Conservation (phyloP, 192 early-diverging fungal species). For the Coemansia sp. region DNA sequence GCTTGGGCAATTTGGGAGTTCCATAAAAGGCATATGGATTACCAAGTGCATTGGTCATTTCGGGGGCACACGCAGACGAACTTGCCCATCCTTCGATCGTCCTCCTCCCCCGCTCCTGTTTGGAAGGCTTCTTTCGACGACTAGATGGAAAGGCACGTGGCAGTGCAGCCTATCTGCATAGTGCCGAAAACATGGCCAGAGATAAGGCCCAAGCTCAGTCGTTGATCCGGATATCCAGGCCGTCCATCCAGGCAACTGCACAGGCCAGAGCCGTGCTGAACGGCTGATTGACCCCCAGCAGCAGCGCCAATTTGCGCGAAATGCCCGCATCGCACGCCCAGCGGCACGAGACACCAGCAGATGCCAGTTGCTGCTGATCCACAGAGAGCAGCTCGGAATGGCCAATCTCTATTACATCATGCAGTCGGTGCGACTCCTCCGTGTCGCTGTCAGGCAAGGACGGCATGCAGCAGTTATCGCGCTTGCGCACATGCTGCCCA, state of each 20-base stretch:
- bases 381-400: too few relatives aligned
- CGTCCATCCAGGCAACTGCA: slow-evolving; percentile 50
- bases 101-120: too few relatives aligned
- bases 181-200: too few relatives aligned
- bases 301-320: not conserved
- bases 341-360: not conserved
- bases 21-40: too few relatives aligned
- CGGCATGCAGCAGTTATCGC: slow-evolving; percentile 2
- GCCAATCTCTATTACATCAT: slow-evolving; percentile 8
- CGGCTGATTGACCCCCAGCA: slow-evolving; percentile 39
- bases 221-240: slow-evolving; percentile 31
- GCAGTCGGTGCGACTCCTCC: not conserved
- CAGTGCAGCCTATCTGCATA: too few relatives aligned
- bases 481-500: slow-evolving; percentile 2
- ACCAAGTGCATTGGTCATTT: too few relatives aligned
- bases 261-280: slow-evolving; percentile 20
- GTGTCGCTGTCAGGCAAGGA: not conserved
- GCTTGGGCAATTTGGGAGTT: too few relatives aligned
- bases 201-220: too few relatives aligned
- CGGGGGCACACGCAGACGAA: too few relatives aligned
- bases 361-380: not conserved
- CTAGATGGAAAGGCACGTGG: too few relatives aligned
- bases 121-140: too few relatives aligned
- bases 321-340: slow-evolving; percentile 1
- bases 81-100: too few relatives aligned